Evolutionary conservation across 2,329 filamentous ascomycete species (phyloP), one percentile per base, ranked within the genome.

Genomic region (Fusarium sacchari): DNA sequence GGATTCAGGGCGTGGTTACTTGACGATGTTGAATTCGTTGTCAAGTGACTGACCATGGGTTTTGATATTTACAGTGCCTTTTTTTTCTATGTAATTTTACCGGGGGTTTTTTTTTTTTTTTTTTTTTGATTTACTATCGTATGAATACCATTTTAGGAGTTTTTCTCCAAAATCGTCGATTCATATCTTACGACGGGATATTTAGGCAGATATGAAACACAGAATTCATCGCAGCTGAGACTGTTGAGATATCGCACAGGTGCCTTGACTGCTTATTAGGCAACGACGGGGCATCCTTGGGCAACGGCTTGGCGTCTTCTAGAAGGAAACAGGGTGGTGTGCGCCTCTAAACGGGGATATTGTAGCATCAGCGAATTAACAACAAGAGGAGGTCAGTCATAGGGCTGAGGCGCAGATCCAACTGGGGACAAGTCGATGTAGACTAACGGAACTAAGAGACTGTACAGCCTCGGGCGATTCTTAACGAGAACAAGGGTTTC

Each of bases 391-490:
- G 50, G 34, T 28, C 40, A 40, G 34, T 47, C 61, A 34, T 71
- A 71, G 69, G 69, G 69, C 69, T 71, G 69, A 71, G 67, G 69
- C 63, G 52, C 53, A 68, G 62, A 63, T 67, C 26, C 36, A 36
- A 67, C 46, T 42, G 34, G 64, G 40, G 52, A 58, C 39, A 58
- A 39, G 18, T 55, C 34, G 11, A 53, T 52, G 15, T 40, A 36
- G n/a, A 58, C 52, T 58, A 28, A 30, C 39, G 43, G 34, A 22
- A 55, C 50, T 28, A 55, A 55, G 58, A 28, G 47, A 39, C 17
- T 69, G 67, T 69, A 69, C 67, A 69, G 67, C 68, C 68, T 71
- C 68, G 67, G 68, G 68, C 68, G 69, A 71, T 57, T 63, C 37
- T 49, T 37, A 53, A 64, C 40, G 36, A 24, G 26, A 56, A 30